These are phyloP conservation scores for Xerocomus potaroensis DNA, from an alignment of 768 basidiomycete genomes.

Conservation along the genomic window DNA sequence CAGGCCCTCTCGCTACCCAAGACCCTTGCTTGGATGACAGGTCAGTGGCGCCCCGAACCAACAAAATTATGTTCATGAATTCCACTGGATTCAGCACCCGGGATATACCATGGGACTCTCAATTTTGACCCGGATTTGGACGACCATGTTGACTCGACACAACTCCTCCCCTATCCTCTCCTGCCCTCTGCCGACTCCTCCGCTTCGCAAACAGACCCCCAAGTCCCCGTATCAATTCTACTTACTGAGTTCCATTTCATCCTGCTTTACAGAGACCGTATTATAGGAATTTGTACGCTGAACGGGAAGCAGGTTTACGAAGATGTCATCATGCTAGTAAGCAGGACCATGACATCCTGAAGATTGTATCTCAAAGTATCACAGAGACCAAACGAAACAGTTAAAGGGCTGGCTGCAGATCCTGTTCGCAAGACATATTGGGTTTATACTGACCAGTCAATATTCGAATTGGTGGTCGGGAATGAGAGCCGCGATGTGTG, in stretches of 20 bases:
- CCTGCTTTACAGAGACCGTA: conserved; percentile 72
- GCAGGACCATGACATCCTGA: conserved; percentile 18
- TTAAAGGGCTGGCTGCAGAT: conserved; percentile 76
- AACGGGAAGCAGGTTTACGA: conserved; percentile 83
- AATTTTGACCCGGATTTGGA: conserved; percentile 67
- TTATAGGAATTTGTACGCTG: conserved; percentile 73
- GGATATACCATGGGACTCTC: conserved; percentile 81
- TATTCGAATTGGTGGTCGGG: conserved; percentile 80
- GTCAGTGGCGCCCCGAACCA: conserved; percentile 37
- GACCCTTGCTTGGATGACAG: conserved; percentile 87
- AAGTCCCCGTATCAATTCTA: conserved; percentile 69
- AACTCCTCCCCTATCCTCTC: conserved; percentile 74
- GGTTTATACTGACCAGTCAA: conserved; percentile 85
- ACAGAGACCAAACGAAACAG: conserved; percentile 72
- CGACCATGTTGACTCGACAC: conserved; percentile 71
- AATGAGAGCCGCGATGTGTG: conserved; percentile 96
- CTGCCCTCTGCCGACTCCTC: conserved; percentile 27
- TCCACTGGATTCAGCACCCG: conserved; percentile 52
- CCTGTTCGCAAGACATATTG: conserved; percentile 88
- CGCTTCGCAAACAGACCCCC: conserved; percentile 19
- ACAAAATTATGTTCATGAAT: conserved; percentile 2
- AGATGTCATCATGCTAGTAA: conserved; percentile 75
- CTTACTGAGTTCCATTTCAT: conserved; percentile 93
- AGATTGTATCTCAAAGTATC: conserved; percentile 4
- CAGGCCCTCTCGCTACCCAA: conserved; percentile 68